These are phyloP conservation scores for Ceriops decandra DNA, from an alignment of 345 rosid genomes.

Conservation along the genomic window DNA sequence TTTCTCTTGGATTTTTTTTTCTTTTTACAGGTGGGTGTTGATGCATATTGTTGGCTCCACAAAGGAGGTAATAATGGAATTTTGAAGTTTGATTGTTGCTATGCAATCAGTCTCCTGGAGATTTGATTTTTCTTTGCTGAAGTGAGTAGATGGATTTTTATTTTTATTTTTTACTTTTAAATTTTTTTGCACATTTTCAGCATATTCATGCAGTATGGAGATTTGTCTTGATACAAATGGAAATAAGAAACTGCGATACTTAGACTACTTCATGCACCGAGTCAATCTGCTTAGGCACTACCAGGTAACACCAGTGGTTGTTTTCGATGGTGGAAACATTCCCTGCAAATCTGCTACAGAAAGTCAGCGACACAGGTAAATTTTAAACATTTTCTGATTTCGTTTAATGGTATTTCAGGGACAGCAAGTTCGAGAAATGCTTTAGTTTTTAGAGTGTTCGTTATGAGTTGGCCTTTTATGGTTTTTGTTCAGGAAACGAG, in stretches of 20 bases:
- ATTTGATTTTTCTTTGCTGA: background rate
- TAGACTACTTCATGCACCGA: conserved; percentile 80
- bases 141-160: background rate
- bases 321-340: conserved; percentile 73
- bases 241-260: conserved; percentile 55
- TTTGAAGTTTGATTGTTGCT: background rate
- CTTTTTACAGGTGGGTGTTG: conserved; percentile 73
- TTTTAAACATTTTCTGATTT: background rate
- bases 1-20: background rate
- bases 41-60: conserved; percentile 92
- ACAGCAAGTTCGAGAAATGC: background rate
- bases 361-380: conserved; percentile 56
- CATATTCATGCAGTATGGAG: conserved; percentile 97
- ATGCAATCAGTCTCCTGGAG: background rate
- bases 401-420: background rate
- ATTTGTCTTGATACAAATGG: conserved; percentile 63
- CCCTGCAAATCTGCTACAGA: conserved; percentile 80
- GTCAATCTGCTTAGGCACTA: conserved; percentile 61
- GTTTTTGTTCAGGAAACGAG: conserved; percentile 46
- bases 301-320: conserved; percentile 71
- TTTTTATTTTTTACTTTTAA: background rate
- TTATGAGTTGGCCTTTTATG: background rate
- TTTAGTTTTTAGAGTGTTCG: background rate
- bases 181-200: conserved; percentile 25
- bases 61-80: conserved; percentile 66